These are phyloP conservation scores for Pseudocercospora fuligena DNA, from an alignment of 2,329 filamentous ascomycete genomes.

Conservation along the genomic window DNA sequence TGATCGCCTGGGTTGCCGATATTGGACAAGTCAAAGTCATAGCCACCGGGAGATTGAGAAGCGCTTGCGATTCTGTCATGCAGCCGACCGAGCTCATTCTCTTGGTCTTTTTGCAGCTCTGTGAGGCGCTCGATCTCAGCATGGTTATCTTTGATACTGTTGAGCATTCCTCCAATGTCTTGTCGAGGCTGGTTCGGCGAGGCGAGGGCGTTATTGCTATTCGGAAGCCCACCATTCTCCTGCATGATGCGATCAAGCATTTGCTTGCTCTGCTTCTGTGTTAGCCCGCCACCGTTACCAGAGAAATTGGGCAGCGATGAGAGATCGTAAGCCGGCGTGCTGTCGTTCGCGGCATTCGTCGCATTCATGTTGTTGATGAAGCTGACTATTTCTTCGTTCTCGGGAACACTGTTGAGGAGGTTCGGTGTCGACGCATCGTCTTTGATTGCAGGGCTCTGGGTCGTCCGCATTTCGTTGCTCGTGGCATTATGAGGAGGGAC, in stretches of 20 bases:
- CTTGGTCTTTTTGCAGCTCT: slow-evolving; percentile 78
- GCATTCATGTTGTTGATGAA: slow-evolving; percentile 55
- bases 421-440: slow-evolving; percentile 47
- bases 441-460: slow-evolving; percentile 45
- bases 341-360: slow-evolving; percentile 40
- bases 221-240: slow-evolving; percentile 47
- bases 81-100: slow-evolving; percentile 44
- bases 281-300: slow-evolving; percentile 53
- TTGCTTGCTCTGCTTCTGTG: slow-evolving; percentile 53
- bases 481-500: slow-evolving; percentile 24
- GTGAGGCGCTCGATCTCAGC: slow-evolving; percentile 79
- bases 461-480: slow-evolving; percentile 15
- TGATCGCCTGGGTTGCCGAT: slow-evolving; percentile 12
- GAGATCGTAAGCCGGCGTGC: slow-evolving; percentile 51
- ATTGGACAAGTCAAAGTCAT: slow-evolving; percentile 12
- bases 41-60: slow-evolving; percentile 7
- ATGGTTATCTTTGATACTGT: slow-evolving; percentile 70
- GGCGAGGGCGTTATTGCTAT: slow-evolving; percentile 61
- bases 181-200: slow-evolving; percentile 56
- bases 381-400: slow-evolving; percentile 57
- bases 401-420: slow-evolving; percentile 41
- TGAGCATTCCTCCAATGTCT: slow-evolving; percentile 58
- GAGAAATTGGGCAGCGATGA: slow-evolving; percentile 54
- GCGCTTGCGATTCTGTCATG: slow-evolving; percentile 3
- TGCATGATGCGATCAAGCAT: slow-evolving; percentile 54